These are phyloP conservation scores for Quercus rubra DNA, from an alignment of 306 rosid genomes.

Conservation along the genomic window DNA sequence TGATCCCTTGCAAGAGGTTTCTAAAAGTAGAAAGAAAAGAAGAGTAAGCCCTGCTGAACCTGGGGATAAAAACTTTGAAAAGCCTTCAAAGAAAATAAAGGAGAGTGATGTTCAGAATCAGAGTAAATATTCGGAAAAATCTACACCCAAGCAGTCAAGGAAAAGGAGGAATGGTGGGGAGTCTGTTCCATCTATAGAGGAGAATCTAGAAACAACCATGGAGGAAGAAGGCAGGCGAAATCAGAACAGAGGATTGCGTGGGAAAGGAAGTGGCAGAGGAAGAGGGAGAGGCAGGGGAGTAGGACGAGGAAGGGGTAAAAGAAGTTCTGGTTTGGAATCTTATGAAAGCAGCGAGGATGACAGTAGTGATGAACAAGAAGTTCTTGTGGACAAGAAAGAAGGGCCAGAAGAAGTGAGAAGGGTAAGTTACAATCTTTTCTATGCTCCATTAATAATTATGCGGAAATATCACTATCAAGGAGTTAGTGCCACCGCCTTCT, in stretches of 20 bases:
- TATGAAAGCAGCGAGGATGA: slow-evolving; percentile 37
- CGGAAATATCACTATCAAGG: not conserved
- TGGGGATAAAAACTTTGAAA: slow-evolving; percentile 36
- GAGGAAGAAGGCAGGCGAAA: slow-evolving; percentile 29
- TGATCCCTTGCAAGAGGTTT: slow-evolving; percentile 34
- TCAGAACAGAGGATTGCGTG: slow-evolving; percentile 27
- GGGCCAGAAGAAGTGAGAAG: slow-evolving; percentile 46
- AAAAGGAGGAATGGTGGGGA: slow-evolving; percentile 46
- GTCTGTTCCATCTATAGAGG: slow-evolving; percentile 28
- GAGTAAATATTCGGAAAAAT: slow-evolving; percentile 22
- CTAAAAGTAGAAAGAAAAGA: slow-evolving; percentile 29
- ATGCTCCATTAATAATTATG: slow-evolving; percentile 4
- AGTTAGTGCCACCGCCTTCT: not conserved
- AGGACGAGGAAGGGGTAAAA: slow-evolving; percentile 46
- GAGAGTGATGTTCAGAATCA: slow-evolving; percentile 25
- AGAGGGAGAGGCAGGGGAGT: slow-evolving; percentile 36
- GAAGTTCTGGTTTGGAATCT: slow-evolving; percentile 27
- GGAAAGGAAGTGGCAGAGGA: slow-evolving; percentile 35
- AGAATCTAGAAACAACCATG: slow-evolving; percentile 18
- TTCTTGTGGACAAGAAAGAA: slow-evolving; percentile 21
- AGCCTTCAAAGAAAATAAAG: slow-evolving; percentile 25
- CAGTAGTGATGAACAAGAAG: slow-evolving; percentile 33
- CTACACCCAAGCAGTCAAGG: slow-evolving; percentile 39
- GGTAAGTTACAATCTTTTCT: slow-evolving; percentile 43
- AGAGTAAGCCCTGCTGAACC: slow-evolving; percentile 31